phyloP scores from a whole-genome alignment of 1,284 basidiomycete species.

The Cryptococcus neoformans region DNA sequence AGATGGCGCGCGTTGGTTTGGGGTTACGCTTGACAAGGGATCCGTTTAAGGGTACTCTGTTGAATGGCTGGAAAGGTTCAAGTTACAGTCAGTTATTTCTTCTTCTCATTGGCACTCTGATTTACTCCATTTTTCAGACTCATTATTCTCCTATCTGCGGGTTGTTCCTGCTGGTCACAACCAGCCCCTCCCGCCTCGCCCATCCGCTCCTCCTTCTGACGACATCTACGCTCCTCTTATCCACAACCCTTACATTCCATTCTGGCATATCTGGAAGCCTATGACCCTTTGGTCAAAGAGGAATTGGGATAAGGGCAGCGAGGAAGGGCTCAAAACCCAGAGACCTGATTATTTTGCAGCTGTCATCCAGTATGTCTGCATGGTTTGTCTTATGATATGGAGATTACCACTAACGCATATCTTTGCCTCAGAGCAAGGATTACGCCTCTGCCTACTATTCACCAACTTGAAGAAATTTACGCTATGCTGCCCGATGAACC shows the following conservation, averaged over 20 bases:
- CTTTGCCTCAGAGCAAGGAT: conserved; percentile 32
- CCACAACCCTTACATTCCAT: conserved; percentile 69
- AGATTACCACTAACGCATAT: not conserved
- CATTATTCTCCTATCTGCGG: conserved; percentile 68
- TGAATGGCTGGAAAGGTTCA: conserved; percentile 17
- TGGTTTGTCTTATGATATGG: not conserved
- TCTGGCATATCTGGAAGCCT: conserved; percentile 93
- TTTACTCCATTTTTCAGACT: conserved; percentile 51
- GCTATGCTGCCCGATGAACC: conserved; percentile 38
- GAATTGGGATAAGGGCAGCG: conserved; percentile 45
- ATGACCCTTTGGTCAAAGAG: conserved; percentile 60
- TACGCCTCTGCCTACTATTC: conserved; percentile 38
- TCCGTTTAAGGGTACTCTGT: conserved; percentile 12
- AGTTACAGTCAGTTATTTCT: conserved; percentile 21
- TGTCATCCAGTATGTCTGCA: conserved; percentile 67
- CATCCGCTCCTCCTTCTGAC: conserved; percentile 10
- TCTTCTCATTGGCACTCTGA: not conserved
- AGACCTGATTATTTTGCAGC: conserved; percentile 84
- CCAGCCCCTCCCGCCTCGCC: conserved; percentile 45
- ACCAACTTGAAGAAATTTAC: conserved; percentile 42
- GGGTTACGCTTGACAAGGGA: not conserved
- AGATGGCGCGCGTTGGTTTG: conserved; percentile 11
- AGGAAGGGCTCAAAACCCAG: conserved; percentile 54
- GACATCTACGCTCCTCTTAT: conserved; percentile 26
- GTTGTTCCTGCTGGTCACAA: conserved; percentile 66